Percentiles rank a stretch among this genome's conserved stretches.
phyloP scores from a whole-genome alignment of 768 basidiomycete species.

The Fomitopsis pulvina region DNA sequence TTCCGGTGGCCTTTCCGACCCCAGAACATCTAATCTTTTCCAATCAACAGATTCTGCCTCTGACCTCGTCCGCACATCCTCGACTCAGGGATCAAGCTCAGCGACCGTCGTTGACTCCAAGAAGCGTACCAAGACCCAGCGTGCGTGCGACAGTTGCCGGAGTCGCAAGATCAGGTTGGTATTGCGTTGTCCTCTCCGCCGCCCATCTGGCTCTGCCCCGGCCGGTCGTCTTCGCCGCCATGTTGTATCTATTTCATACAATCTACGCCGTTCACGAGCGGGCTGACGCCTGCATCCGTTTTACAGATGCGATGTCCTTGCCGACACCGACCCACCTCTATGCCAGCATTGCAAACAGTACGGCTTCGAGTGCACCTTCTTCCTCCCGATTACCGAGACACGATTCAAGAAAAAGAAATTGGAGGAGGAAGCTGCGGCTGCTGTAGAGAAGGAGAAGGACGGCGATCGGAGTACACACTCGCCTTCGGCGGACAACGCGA shows the following conservation, averaged over 20 bases:
- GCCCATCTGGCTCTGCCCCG: background rate
- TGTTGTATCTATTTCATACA: constrained; percentile 5
- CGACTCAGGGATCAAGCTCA: constrained; percentile 10
- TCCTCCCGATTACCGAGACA: constrained; percentile 97
- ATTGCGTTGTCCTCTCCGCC: background rate
- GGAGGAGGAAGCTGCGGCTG: constrained; percentile 54
- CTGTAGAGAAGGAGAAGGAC: constrained; percentile 29
- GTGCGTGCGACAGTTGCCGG: constrained; percentile 89
- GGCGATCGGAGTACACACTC: constrained; percentile 32
- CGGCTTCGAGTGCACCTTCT: constrained; percentile 91
- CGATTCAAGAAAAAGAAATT: constrained; percentile 95
- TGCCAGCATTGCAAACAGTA: constrained; percentile 97
- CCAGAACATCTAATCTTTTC: constrained; percentile 30
- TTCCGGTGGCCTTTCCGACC: constrained; percentile 5
- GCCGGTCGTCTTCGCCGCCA: constrained; percentile 2
- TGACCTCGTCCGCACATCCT: constrained; percentile 25
- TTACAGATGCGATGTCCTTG: constrained; percentile 74
- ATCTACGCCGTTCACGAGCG: background rate
- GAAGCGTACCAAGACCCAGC: constrained; percentile 89
- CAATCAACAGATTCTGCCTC: constrained; percentile 24
- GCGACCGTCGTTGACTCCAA: constrained; percentile 44
- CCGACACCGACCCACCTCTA: constrained; percentile 68
- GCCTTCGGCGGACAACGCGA: constrained; percentile 39
- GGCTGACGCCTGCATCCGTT: constrained; percentile 12
- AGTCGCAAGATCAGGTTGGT: constrained; percentile 79